A percentile compares a stretch with the other conserved stretches of the same genome.
Evolutionary conservation across 805 yeast species (phyloP).

Genomic region (Pachysolen tannophilus): DNA sequence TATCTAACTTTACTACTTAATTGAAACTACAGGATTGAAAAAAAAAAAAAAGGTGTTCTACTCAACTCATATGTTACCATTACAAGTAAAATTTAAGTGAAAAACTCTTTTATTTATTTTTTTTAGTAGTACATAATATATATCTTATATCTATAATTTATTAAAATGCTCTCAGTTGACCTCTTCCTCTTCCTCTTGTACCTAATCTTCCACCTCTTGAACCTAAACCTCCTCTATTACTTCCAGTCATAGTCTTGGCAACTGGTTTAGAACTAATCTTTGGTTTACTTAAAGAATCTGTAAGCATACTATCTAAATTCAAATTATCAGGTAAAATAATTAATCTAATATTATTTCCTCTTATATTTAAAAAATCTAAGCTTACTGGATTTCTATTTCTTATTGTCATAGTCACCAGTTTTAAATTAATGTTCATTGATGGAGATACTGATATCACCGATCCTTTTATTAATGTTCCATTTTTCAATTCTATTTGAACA

Average conservation of each 20-base stretch:
- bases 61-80: too few relatives aligned
- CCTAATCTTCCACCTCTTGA: slow-evolving; percentile 13
- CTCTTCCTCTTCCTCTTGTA: slow-evolving; percentile 20
- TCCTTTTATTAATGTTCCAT: slow-evolving; percentile 83
- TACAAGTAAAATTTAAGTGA: too few relatives aligned
- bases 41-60: too few relatives aligned
- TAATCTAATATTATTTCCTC: slow-evolving; percentile 86
- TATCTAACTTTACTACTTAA: too few relatives aligned
- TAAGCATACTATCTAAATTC: slow-evolving; percentile 57
- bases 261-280: slow-evolving; percentile 20
- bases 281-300: slow-evolving; percentile 38
- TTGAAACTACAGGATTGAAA: too few relatives aligned
- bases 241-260: slow-evolving; percentile 10
- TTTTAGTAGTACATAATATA: too few relatives aligned
- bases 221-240: slow-evolving; percentile 9
- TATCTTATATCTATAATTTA: too few relatives aligned
- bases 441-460: slow-evolving; percentile 81
- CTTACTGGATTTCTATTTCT: slow-evolving; percentile 60
- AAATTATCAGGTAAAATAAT: slow-evolving; percentile 80
- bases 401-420: slow-evolving; percentile 73
- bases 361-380: slow-evolving; percentile 70
- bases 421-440: slow-evolving; percentile 78
- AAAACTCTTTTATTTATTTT: too few relatives aligned
- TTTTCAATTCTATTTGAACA: slow-evolving; percentile 84
- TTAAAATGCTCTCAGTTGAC: slow-evolving; percentile 24